Evolutionary conservation across 2,329 filamentous ascomycete species (phyloP).

Genomic region (Monosporascus sp.): DNA sequence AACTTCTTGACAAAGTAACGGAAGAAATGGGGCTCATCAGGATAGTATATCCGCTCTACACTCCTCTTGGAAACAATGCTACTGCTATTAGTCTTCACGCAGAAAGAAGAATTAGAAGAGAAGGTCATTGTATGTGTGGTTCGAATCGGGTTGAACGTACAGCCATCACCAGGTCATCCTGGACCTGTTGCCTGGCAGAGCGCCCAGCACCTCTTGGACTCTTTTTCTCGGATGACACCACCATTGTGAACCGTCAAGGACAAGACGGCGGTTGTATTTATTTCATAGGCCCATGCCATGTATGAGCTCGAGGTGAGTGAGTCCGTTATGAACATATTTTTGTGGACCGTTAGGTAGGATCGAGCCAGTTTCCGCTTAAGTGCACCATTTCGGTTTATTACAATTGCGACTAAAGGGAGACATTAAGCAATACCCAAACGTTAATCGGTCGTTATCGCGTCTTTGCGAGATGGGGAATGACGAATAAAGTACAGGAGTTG

Average conservation of each 20-base stretch:
- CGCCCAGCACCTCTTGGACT: constrained; percentile 8
- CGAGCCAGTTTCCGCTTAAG: not conserved
- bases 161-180: constrained; percentile 49
- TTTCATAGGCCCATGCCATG: no score
- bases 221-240: constrained; percentile 4
- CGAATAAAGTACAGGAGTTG: no score
- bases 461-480: no score
- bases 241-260: constrained; percentile 8
- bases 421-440: no score
- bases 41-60: constrained; percentile 83
- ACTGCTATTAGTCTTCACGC: constrained; percentile 72
- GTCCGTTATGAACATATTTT: not conserved
- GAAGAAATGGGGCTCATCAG: constrained; percentile 74
- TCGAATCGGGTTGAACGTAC: constrained; percentile 29
- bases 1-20: constrained; percentile 83
- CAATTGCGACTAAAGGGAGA: no score
- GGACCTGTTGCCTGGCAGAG: constrained; percentile 24
- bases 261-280: not conserved
- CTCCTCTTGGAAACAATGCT: constrained; percentile 90
- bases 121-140: not conserved
- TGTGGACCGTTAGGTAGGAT: not conserved
- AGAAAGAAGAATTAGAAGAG: constrained; percentile 3
- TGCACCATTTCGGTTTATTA: not conserved
- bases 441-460: no score
- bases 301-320: no score